Base-by-base conservation (phyloP, 805 yeast species). In the Ogataea ramenticola region DNA sequence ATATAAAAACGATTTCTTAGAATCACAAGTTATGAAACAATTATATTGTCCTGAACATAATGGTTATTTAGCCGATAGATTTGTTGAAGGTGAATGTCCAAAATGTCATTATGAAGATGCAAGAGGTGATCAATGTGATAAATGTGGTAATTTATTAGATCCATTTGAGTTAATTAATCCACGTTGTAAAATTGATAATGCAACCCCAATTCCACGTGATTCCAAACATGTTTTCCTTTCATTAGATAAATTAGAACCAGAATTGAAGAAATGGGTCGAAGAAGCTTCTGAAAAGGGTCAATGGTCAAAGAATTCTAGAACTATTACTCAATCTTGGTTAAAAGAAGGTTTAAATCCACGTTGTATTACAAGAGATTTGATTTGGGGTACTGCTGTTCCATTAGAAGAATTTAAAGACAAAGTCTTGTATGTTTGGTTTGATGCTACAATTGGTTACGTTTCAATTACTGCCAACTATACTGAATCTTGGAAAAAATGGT, bases 371-470 rank as follows among this genome's bases (percentile, higher is more conserved):
- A 82, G 99, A 71, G 99, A 93, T 63, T 76, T 93, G 61, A 80
- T 80, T 40, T 93, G 99, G 99, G 99, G 99, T 64, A 89, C 96
- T 8, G 96, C 98, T 9, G 98, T 93, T 24, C 99, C 99, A 41
- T 70, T 87, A 52, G 83, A 86, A 55, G 86, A 80, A 42, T 93
- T 74, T 70, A 80, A 83, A 53, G 82, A 88, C 44, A 93, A 93
- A 67, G 99, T 93, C 12, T 71, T 93, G 56, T 93, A 93, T 61
- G 99, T 93, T 46, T 93, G 99, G 99, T 93, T 93, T 55, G 99
- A 93, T 68, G 99, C 99, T 33, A 79, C 96, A 41, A 93, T 93
- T 54, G 99, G 99, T 38, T 93, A 93, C 64, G 80, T 90, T 46
- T 88, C 97, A 41, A 93, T 93, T 59, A 93, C 99, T 26, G 97